Percentiles rank a stretch among this genome's conserved stretches.
phyloP scores from a whole-genome alignment of 208 protist genomes.

The Angomonas ambiguus region DNA sequence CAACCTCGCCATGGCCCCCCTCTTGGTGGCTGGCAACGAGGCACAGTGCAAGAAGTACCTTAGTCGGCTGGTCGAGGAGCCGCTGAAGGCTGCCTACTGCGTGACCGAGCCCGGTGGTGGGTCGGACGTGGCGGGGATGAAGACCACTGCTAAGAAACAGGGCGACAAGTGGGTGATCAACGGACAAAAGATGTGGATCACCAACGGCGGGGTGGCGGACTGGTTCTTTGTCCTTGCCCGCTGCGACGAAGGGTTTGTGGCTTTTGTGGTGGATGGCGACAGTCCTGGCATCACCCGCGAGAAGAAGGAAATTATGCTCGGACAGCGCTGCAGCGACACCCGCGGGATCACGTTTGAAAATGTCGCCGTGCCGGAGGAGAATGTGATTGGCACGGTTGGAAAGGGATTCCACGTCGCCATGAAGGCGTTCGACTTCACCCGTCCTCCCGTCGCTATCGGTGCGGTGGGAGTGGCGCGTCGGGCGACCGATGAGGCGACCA shows the following conservation, averaged over 20 bases:
- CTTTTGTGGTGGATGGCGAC: constrained; percentile 87
- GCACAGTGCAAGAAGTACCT: constrained; percentile 89
- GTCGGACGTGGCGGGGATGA: constrained; percentile 84
- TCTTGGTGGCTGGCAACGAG: constrained; percentile 84
- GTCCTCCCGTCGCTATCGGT: constrained; percentile 72
- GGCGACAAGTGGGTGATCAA: constrained; percentile 88
- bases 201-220: constrained; percentile 88
- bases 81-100: constrained; percentile 74
- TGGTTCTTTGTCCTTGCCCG: constrained; percentile 90
- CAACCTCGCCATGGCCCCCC: constrained; percentile 61
- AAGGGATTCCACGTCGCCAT: constrained; percentile 87
- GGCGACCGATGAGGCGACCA: constrained; percentile 72
- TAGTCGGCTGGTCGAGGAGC: constrained; percentile 77
- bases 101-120: constrained; percentile 85
- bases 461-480: constrained; percentile 83
- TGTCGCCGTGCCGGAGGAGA: constrained; percentile 79
- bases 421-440: constrained; percentile 85
- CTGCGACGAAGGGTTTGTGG: constrained; percentile 71
- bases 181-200: constrained; percentile 95
- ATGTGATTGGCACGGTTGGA: constrained; percentile 66
- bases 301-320: constrained; percentile 89
- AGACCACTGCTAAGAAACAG: constrained; percentile 83
- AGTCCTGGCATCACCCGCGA: constrained; percentile 72
- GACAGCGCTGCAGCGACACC: constrained; percentile 90
- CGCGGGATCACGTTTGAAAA: constrained; percentile 90